Percentiles rank a stretch among this genome's conserved stretches.
Conservation (phyloP, 2,329 filamentous ascomycete species). For the Aspergillus sp. region DNA sequence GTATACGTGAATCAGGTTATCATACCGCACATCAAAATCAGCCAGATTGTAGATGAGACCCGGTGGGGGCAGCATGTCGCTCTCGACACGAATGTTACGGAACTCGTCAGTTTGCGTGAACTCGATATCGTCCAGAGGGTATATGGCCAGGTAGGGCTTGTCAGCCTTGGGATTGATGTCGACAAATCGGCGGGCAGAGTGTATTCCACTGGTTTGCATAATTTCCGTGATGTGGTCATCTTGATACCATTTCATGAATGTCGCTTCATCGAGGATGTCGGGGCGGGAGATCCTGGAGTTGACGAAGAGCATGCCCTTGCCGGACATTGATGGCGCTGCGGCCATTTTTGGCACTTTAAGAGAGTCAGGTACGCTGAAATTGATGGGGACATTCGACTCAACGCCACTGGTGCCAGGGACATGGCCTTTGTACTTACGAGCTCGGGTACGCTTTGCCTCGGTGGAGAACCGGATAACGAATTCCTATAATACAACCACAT, state of each 20-base stretch:
- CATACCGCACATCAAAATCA: background rate
- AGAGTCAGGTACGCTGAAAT: too few relatives aligned
- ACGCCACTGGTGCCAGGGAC: too few relatives aligned
- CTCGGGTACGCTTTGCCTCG: too few relatives aligned
- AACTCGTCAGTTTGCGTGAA: background rate
- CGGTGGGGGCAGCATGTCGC: background rate
- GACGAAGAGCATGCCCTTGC: background rate
- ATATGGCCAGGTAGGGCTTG: background rate
- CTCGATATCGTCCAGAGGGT: background rate
- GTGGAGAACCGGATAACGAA: too few relatives aligned
- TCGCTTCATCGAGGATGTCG: background rate
- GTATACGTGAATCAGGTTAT: background rate
- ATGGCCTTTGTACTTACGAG: too few relatives aligned
- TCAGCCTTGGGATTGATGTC: background rate
- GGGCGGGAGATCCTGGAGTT: background rate
- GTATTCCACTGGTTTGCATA: background rate
- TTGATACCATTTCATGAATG: background rate
- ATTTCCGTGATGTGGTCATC: background rate
- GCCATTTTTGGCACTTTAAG: background rate
- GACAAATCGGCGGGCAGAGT: background rate
- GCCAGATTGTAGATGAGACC: background rate
- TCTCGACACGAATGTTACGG: background rate
- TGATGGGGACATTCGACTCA: too few relatives aligned
- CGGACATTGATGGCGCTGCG: background rate
- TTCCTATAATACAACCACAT: too few relatives aligned